These are phyloP conservation scores for Erysiphe pulchra DNA, from an alignment of 2,329 filamentous ascomycete species.

Conservation along the genomic window DNA sequence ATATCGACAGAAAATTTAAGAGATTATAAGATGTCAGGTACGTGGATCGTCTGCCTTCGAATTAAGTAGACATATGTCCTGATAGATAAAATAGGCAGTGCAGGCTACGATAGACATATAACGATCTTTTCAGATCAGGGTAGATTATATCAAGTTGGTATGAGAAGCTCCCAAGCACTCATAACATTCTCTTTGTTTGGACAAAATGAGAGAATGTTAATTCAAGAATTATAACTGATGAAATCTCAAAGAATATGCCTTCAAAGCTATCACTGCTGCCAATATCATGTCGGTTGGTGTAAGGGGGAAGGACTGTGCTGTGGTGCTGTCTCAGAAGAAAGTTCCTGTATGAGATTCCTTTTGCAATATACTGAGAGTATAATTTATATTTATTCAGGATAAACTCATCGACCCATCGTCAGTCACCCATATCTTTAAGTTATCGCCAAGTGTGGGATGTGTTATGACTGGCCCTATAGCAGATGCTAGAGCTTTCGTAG, in stretches of 20 bases:
- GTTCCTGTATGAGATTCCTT: constrained; percentile 49
- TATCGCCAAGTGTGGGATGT: constrained; percentile 87
- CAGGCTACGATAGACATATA: constrained; percentile 94
- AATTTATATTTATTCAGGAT: constrained; percentile 32
- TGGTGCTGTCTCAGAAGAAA: constrained; percentile 97
- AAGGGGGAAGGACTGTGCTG: constrained; percentile 87
- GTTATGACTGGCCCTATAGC: constrained; percentile 98
- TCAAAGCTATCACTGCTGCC: constrained; percentile 97
- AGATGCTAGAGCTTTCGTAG: constrained; percentile 79
- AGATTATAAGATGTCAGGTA: constrained; percentile 16
- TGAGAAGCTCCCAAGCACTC: constrained; percentile 14
- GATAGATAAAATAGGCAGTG: constrained; percentile 30
- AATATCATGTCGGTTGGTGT: constrained; percentile 97
- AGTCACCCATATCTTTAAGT: constrained; percentile 90
- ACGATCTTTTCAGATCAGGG: constrained; percentile 99
- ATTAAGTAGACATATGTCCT: constrained; percentile 8
- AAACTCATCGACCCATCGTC: constrained; percentile 96
- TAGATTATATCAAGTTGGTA: constrained; percentile 97
- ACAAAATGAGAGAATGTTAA: too few relatives aligned
- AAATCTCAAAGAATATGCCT: constrained; percentile 66
- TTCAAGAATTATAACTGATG: too few relatives aligned
- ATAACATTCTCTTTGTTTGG: too few relatives aligned
- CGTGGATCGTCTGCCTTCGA: constrained; percentile 7
- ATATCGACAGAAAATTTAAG: too few relatives aligned
- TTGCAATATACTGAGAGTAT: constrained; percentile 3